Base-by-base conservation (phyloP, 331 rosid genomes). In the Arachis monticola region DNA sequence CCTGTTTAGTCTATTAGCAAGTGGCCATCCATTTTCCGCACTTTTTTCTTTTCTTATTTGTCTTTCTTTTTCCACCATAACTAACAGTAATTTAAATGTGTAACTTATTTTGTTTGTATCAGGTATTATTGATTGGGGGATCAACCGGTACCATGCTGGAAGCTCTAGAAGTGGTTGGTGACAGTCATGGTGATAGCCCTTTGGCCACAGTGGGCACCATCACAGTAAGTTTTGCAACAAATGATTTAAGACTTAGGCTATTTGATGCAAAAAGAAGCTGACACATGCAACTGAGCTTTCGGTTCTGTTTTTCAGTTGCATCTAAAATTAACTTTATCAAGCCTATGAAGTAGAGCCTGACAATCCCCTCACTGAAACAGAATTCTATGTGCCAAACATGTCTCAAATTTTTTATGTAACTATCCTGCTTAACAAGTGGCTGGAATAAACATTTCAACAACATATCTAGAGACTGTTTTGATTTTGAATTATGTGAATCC, bases 101-200 rank as follows among this genome's bases (percentile, higher is more conserved):
- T 10, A 74, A 75, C 17, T 42, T 61, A 38, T 40, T 74, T 14
- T 70, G 4, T 72, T 67, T 76, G 69, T 80, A 76, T 72, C 87
- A 93, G 98, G 98, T 93, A 56, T 83, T 93, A 62, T 81, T 93
- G 69, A 93, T 91, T 83, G 98, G 98, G 70, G 98, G 98, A 81
- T 93, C 98, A 74, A 93, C 97, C 0, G 93, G 98, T 67, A 86
- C 87, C 69, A 93, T 93, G 98, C 87, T 93, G 78, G 98, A 89
- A 88, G 94, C 94, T 69, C 79, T 93, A 79, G 83, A 93, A 8
- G 98, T 88, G 77, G 89, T 91, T 27, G 98, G 98, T 67, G 85
- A 82, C 60, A 81, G 12, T 80, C 89, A 80, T 48, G 79, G 31
- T 31, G 93, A 87, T 67, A 79, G 76, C 75, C 74, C 91, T 41